A percentile compares a stretch with the other conserved stretches of the same genome.
phyloP scores from a whole-genome alignment of 2,329 filamentous ascomycete species.

The Neofusicoccum ribis region DNA sequence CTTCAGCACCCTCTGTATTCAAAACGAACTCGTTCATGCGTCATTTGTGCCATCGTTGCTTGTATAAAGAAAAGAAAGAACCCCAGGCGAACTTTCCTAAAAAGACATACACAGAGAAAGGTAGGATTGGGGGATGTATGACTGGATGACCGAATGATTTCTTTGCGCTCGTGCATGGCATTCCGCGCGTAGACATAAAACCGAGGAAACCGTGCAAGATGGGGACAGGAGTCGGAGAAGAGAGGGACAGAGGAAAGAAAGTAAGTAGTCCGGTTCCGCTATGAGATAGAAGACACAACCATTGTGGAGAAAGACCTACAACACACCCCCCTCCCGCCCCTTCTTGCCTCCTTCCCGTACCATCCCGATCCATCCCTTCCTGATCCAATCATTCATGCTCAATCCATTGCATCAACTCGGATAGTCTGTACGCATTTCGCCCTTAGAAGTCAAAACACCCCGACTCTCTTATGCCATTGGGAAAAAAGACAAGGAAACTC shows the following conservation, averaged over 20 bases:
- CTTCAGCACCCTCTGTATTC: too few relatives aligned
- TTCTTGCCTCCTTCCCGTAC: background rate
- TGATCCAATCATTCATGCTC: background rate
- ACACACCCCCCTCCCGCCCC: background rate
- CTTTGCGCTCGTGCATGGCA: background rate
- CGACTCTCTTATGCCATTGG: conserved; percentile 1
- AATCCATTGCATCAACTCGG: background rate
- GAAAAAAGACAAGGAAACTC: conserved; percentile 5
- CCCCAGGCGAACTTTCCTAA: background rate
- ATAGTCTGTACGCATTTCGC: background rate
- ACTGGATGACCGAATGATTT: background rate
- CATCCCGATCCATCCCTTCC: background rate
- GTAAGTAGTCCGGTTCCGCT: background rate
- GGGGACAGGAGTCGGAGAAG: background rate
- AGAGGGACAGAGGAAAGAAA: background rate
- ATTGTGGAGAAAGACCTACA: background rate
- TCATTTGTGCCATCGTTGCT: background rate
- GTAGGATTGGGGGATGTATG: background rate
- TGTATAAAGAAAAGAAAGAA: background rate
- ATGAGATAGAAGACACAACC: background rate
- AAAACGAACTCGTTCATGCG: too few relatives aligned
- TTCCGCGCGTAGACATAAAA: background rate
- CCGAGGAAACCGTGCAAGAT: background rate
- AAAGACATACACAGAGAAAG: background rate
- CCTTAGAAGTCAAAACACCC: background rate